Base-by-base conservation (phyloP, 176 grass and related monocot genomes). In the Sorghum bicolor region DNA sequence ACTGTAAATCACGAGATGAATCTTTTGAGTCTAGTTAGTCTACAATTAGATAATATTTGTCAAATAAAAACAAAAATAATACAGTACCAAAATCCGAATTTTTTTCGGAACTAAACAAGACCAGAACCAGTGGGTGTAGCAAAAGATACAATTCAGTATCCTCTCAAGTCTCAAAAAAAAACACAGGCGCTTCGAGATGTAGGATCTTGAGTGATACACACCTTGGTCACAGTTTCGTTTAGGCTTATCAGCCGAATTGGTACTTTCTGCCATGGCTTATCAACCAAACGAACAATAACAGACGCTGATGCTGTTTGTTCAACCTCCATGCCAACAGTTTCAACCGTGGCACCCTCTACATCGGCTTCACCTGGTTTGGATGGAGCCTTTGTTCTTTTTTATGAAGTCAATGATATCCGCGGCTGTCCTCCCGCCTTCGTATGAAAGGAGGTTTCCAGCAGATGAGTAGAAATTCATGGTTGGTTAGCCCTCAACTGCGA, bases 221-320 rank as follows among this genome's bases (percentile, higher is more conserved):
- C 76, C 74, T 88, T 67, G 32, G 86, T 92, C 47, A 98, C 29
- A 98, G 83, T 67, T 95, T n/a, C n/a, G n/a, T n/a, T n/a, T n/a
- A n/a, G n/a, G n/a, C n/a, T n/a, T n/a, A n/a, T n/a, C n/a, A n/a
- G n/a, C n/a, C n/a, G n/a, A n/a, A n/a, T n/a, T n/a, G n/a, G n/a
- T n/a, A n/a, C n/a, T n/a, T n/a, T n/a, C n/a, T n/a, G n/a, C n/a
- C n/a, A n/a, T n/a, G n/a, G n/a, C n/a, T n/a, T n/a, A n/a, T n/a
- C n/a, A n/a, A n/a, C n/a, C n/a, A n/a, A n/a, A n/a, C n/a, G n/a
- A n/a, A n/a, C n/a, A n/a, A n/a, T 94, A 41, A 68, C 80, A 72
- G 0, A 75, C 62, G 86, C n/a, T 62, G 83, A 28, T 63, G 83
- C 25, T 4, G 63, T 64, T 1, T 75, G 84, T 65, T 19, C 48